Evolutionary conservation across 1,284 basidiomycete species (phyloP), one percentile per base, ranked within the genome.

Genomic region (Fomitiporia mediterranea): DNA sequence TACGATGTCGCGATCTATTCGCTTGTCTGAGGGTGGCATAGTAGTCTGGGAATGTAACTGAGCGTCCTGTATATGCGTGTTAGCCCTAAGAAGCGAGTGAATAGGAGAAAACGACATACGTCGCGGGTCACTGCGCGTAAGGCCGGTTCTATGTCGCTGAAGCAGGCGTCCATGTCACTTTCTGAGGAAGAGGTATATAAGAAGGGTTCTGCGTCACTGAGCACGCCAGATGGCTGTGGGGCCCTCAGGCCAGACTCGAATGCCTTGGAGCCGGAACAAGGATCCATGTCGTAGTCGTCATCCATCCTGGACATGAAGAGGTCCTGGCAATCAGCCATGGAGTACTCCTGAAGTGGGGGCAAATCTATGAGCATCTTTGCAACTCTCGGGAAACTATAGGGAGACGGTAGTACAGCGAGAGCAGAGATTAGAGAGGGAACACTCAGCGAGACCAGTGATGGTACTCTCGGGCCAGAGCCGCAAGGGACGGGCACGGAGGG

Each of bases 161-260:
- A 43, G 44, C 32, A 55, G 23, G 21, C 23, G 19, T 58, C 56
- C 7, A 53, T 25, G 23, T 58, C 56, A 38, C 56, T 58, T 46
- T 58, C 56, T 21, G 56, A 58, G 7, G 56, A 49, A 2, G 56
- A 58, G 2, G 56, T 57, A 44, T 58, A 58, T n/a, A 32, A 9
- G 37, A 37, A 54, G 9, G 55, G 50, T 39, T 58, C 56, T 19
- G 52, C 44, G 25, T 58, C 56, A 19, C 56, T 58, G 21, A 58
- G 27, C 44, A 58, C 52, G 43, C 42, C 44, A 15, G 42, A 28
- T 6, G 37, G 35, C 19, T 42, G 27, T 6, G 43, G n/a, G 2
- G 17, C 44, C 13, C 39, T 46, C 17, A 17, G 25, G 19, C 6
- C 15, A 15, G 7, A 23, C 19, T 40, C 46, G n/a, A n/a, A n/a